Base-by-base conservation (phyloP, 2,329 filamentous ascomycete species). In the Cadophora sp. region DNA sequence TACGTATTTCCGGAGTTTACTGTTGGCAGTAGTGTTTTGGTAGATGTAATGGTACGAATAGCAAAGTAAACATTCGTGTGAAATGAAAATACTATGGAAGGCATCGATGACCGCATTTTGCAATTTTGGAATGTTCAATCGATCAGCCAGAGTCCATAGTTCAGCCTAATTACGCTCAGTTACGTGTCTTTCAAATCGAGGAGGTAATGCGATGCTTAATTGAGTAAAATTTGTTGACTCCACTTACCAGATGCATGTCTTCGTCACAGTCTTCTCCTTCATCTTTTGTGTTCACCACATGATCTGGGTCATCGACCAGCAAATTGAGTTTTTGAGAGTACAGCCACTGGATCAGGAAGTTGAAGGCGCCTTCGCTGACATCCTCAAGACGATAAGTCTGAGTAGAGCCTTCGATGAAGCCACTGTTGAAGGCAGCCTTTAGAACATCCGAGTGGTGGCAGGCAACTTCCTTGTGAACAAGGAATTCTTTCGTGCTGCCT, bases 391-490 rank as follows among this genome's bases (percentile, higher is more conserved):
- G n/a, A 27, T 68, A 68, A 2, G 16, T 64, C 47, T 65, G 55
- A 0, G 66, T 64, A 33, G 59, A 64, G 14, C 62, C 62, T n/a
- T 70, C 66, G 3, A 55, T 22, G 24, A 62, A 66, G 1, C 47
- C 14, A 20, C 60, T 60, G 9, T 66, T 59, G 50, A 71, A 68
- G 1, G 66, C 66, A 1, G 33, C 62, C 20, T 62, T 39, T 9
- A 70, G 50, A 6, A 67, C 64, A 1, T 56, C 62, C 0, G 59
- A 68, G 16, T 66, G 63, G 27, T 59, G 45, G 51, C 61, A 69
- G 9, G 66, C 69, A 18, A 65, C 33, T 6, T 51, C 47, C 45
- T 67, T 68, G 48, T 70, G 66, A 11, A 68, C 64, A 1, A 65
- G 14, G 13, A 68, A 69, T 11, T 67, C 20, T 14, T 2, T 59